These are phyloP conservation scores for Panaeolus cyanescens DNA, from an alignment of 768 basidiomycete species.

Conservation along the genomic window DNA sequence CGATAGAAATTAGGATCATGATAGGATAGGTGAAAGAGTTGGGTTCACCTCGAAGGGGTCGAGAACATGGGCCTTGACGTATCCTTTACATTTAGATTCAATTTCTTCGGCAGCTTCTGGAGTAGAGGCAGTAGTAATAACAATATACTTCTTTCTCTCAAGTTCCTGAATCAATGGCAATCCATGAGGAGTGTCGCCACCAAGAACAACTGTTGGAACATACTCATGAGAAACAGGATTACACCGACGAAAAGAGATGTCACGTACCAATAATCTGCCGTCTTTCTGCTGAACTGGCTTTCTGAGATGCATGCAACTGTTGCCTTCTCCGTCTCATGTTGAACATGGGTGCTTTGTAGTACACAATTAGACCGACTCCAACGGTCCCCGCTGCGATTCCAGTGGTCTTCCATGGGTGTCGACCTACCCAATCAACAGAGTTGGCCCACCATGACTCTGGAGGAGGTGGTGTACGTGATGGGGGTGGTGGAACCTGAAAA, in stretches of 20 bases:
- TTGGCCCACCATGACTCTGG: constrained; percentile 47
- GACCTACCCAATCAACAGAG: constrained; percentile 51
- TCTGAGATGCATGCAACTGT: constrained; percentile 39
- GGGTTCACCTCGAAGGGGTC: constrained; percentile 71
- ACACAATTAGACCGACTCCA: constrained; percentile 61
- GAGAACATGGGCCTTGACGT: constrained; percentile 78
- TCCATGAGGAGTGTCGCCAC: constrained; percentile 75
- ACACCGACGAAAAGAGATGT: background rate
- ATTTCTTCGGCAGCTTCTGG: constrained; percentile 65
- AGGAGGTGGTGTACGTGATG: constrained; percentile 61
- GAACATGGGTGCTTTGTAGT: constrained; percentile 45
- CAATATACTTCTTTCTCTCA: constrained; percentile 79
- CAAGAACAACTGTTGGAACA: constrained; percentile 64
- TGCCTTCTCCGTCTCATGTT: constrained; percentile 28
- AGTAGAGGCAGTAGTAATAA: constrained; percentile 76
- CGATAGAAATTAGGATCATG: constrained; percentile 3
- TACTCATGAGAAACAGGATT: background rate
- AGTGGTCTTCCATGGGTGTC: constrained; percentile 63
- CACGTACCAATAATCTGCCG: constrained; percentile 71
- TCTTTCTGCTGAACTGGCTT: constrained; percentile 50
- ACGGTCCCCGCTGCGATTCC: constrained; percentile 57
- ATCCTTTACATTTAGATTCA: constrained; percentile 71
- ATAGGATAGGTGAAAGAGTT: background rate
- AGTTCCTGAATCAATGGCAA: constrained; percentile 73
- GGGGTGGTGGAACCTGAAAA: constrained; percentile 65